Percentiles rank a stretch among this genome's conserved stretches.
Evolutionary conservation across 768 basidiomycete species (phyloP).

Genomic region (Glaciozyma martinii): DNA sequence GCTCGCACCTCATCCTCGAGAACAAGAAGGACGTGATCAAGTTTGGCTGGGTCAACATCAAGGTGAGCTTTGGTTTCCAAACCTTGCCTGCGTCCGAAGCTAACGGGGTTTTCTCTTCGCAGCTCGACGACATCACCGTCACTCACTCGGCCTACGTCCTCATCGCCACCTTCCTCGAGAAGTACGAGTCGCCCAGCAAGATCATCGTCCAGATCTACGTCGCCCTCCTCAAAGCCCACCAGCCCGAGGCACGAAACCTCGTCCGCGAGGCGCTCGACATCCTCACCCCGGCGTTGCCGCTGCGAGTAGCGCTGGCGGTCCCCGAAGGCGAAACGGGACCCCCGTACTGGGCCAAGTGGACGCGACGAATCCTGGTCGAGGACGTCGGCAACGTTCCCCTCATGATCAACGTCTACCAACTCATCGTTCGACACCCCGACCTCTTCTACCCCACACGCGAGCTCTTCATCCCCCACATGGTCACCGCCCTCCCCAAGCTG

Average conservation of each 20-base stretch:
- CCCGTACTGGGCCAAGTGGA: conserved; percentile 69
- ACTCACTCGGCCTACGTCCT: conserved; percentile 87
- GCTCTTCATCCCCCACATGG: conserved; percentile 86
- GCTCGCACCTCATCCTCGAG: conserved; percentile 66
- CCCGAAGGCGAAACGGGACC: conserved; percentile 40
- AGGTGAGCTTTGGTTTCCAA: neutral
- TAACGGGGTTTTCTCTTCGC: neutral
- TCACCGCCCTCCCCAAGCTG: conserved; percentile 76
- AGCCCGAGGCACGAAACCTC: conserved; percentile 64
- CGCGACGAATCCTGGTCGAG: conserved; percentile 74
- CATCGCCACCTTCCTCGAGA: conserved; percentile 79
- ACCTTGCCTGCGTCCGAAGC: too few relatives aligned
- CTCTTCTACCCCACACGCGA: conserved; percentile 89
- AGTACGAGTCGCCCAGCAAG: conserved; percentile 78
- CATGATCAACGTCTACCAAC: conserved; percentile 71
- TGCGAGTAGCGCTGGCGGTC: conserved; percentile 48
- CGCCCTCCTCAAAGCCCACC: conserved; percentile 71
- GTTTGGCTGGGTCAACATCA: conserved; percentile 62
- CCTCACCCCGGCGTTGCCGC: conserved; percentile 70
- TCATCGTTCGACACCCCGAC: conserved; percentile 81
- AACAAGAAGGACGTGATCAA: conserved; percentile 86
- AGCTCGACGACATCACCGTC: conserved; percentile 74
- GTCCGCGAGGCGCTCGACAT: conserved; percentile 80
- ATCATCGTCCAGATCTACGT: conserved; percentile 86
- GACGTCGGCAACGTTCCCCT: conserved; percentile 63